phyloP scores from a whole-genome alignment of 2,329 filamentous ascomycete species.

The Zymoseptoria passerinii region DNA sequence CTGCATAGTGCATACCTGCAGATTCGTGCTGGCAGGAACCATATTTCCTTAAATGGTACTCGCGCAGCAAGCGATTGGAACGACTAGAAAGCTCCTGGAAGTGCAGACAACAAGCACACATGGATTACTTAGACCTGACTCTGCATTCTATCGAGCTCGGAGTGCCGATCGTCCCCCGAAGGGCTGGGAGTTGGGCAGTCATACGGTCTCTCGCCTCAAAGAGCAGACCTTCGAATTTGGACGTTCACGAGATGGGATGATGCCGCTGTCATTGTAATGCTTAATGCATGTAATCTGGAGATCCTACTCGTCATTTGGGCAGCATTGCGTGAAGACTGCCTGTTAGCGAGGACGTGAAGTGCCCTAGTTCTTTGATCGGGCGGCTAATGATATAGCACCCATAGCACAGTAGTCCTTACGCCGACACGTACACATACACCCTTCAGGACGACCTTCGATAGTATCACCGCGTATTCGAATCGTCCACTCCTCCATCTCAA shows the following conservation, averaged over 20 bases:
- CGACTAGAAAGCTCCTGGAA: neutral
- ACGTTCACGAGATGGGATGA: neutral
- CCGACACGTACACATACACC: neutral
- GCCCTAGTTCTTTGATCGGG: neutral
- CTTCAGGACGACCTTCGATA: neutral
- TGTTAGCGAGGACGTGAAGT: neutral
- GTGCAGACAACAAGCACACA: no score
- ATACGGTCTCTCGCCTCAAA: neutral
- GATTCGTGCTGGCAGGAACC: neutral
- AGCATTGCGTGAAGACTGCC: neutral
- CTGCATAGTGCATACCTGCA: neutral
- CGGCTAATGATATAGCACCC: neutral
- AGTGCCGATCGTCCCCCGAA: no score
- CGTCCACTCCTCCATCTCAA: neutral
- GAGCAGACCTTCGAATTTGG: neutral
- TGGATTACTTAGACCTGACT: no score
- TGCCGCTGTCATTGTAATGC: neutral
- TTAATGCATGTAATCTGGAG: neutral
- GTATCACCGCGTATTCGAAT: neutral
- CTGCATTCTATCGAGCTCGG: no score
- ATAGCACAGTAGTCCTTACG: neutral
- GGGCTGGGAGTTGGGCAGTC: neutral
- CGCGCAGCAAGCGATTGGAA: neutral
- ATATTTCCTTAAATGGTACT: neutral
- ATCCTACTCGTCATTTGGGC: neutral